These are phyloP conservation scores for Berberis vulgaris DNA, from an alignment of 164 flowering plant genomes.

Conservation along the genomic window DNA sequence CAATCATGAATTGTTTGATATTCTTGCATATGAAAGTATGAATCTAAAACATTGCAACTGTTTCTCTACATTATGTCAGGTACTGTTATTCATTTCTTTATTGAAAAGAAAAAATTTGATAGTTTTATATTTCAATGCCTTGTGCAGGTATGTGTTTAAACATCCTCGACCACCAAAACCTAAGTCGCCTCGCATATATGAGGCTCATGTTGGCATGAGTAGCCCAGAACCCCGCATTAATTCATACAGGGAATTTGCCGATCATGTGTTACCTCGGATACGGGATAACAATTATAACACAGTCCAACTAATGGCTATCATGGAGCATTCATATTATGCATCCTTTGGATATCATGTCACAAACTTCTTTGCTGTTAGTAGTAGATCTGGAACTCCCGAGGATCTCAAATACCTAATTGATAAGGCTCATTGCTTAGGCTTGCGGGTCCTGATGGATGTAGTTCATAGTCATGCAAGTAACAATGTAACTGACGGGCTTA, in stretches of 20 bases:
- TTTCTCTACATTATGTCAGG: no score
- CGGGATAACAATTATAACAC: conserved; percentile 75
- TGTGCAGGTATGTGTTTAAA: conserved; percentile 71
- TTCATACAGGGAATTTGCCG: conserved; percentile 91
- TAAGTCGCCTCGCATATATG: conserved; percentile 76
- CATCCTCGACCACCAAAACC: conserved; percentile 83
- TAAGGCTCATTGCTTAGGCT: conserved; percentile 89
- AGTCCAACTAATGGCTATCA: conserved; percentile 92
- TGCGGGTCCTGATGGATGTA: conserved; percentile 84
- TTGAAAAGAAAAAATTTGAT: no score
- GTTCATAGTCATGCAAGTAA: conserved; percentile 96
- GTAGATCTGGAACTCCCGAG: conserved; percentile 95
- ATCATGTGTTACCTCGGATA: conserved; percentile 80
- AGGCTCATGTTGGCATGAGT: conserved; percentile 99
- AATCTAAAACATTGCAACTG: no score
- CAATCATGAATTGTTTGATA: no score
- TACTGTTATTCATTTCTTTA: no score
- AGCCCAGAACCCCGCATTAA: conserved; percentile 69
- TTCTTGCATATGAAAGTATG: no score
- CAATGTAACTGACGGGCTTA: conserved; percentile 90
- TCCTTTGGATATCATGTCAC: conserved; percentile 96
- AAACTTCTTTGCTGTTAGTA: conserved; percentile 96
- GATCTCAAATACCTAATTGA: conserved; percentile 93
- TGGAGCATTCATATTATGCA: conserved; percentile 98
- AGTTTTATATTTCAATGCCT: conserved; percentile 1